phyloP scores from a whole-genome alignment of 2,329 filamentous ascomycete species.

The Cladosporium sp. region DNA sequence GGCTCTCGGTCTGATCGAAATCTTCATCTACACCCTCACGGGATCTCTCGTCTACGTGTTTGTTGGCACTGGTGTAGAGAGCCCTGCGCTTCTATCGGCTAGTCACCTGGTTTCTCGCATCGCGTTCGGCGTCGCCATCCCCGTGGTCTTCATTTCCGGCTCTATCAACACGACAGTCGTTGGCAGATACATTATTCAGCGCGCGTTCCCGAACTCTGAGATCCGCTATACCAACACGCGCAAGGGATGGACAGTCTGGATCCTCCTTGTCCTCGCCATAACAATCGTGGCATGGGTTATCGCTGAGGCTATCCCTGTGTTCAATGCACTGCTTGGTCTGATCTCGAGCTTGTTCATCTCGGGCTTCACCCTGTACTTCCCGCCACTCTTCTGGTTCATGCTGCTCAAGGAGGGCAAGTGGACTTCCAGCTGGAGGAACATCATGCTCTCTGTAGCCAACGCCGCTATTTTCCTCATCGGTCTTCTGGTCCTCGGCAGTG shows the following conservation, averaged over 20 bases:
- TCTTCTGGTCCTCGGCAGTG: slow-evolving; percentile 37
- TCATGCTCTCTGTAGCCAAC: slow-evolving; percentile 48
- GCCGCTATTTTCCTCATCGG: slow-evolving; percentile 42
- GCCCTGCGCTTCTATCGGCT: slow-evolving; percentile 67
- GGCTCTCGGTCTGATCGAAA: slow-evolving; percentile 65
- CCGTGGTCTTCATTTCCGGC: slow-evolving; percentile 71
- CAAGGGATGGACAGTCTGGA: slow-evolving; percentile 59
- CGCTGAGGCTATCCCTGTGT: slow-evolving; percentile 70
- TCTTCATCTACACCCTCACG: slow-evolving; percentile 64
- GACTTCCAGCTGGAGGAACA: slow-evolving; percentile 50
- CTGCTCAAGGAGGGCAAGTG: slow-evolving; percentile 50
- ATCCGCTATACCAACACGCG: slow-evolving; percentile 46
- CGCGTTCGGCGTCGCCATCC: slow-evolving; percentile 69
- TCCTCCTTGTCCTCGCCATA: slow-evolving; percentile 56
- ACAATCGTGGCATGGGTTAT: slow-evolving; percentile 70
- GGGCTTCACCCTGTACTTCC: slow-evolving; percentile 58
- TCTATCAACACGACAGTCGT: slow-evolving; percentile 65
- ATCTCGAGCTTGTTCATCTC: slow-evolving; percentile 64
- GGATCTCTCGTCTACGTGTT: slow-evolving; percentile 69
- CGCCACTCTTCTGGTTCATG: slow-evolving; percentile 43
- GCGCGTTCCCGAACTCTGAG: slow-evolving; percentile 59
- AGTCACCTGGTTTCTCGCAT: slow-evolving; percentile 58
- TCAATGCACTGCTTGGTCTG: slow-evolving; percentile 67
- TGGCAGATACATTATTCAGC: slow-evolving; percentile 60
- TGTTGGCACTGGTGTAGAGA: slow-evolving; percentile 60